phyloP scores from a whole-genome alignment of 1,284 basidiomycete species.

The Spongispora temasekensis region DNA sequence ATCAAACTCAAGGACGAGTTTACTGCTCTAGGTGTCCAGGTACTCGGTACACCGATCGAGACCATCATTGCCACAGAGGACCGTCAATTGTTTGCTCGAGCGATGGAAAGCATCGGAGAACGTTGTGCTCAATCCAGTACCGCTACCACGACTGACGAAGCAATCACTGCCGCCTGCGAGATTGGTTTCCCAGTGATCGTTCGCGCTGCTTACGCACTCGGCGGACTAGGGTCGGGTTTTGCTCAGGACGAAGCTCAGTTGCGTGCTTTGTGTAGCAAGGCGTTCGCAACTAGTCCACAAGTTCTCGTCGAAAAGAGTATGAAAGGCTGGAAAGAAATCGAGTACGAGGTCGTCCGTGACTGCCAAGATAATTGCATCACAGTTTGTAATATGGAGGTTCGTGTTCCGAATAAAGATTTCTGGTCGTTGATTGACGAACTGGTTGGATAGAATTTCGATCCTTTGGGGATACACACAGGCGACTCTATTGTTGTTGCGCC shows the following conservation, averaged over 20 bases:
- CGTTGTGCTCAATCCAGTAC: constrained; percentile 89
- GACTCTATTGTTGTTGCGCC: constrained; percentile 99
- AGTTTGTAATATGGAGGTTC: constrained; percentile 99
- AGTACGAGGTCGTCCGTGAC: constrained; percentile 99
- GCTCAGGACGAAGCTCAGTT: constrained; percentile 90
- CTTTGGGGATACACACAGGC: constrained; percentile 97
- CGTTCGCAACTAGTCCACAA: constrained; percentile 96
- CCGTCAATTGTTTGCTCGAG: constrained; percentile 89
- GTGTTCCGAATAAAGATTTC: constrained; percentile 28
- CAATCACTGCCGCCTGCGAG: constrained; percentile 75
- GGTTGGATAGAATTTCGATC: constrained; percentile 87
- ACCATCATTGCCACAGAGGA: constrained; percentile 99
- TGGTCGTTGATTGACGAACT: neutral
- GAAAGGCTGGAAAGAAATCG: constrained; percentile 99
- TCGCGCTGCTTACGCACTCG: constrained; percentile 94
- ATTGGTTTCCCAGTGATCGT: constrained; percentile 99
- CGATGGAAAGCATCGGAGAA: constrained; percentile 97
- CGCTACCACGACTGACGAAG: constrained; percentile 85
- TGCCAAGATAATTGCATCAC: constrained; percentile 98
- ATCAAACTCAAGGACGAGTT: constrained; percentile 98
- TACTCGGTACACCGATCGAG: constrained; percentile 95
- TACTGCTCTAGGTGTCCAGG: constrained; percentile 82
- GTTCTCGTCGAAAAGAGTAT: constrained; percentile 98
- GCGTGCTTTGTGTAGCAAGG: constrained; percentile 85
- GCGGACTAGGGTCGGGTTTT: constrained; percentile 94